Conservation (phyloP, 2,329 filamentous ascomycete species). For the Mollisia scopiformis region DNA sequence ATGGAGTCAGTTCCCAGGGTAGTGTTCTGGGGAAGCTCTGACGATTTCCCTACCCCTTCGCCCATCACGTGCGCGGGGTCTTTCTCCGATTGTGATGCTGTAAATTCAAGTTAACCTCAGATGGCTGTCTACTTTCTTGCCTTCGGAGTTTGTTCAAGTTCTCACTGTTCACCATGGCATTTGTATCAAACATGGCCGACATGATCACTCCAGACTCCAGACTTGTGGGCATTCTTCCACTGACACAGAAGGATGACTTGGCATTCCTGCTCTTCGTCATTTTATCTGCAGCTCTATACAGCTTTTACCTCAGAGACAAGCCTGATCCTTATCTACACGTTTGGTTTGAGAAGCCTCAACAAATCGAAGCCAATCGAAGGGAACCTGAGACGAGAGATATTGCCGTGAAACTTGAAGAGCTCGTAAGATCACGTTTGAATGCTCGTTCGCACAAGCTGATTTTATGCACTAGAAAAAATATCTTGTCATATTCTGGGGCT, state of each 20-base stretch:
- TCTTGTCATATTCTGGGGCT: slow-evolving; percentile 49
- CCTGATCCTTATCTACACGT: slow-evolving; percentile 52
- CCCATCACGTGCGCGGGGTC: no score
- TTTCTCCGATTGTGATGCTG: no score
- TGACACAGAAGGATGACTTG: slow-evolving; percentile 15
- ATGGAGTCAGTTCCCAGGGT: no score
- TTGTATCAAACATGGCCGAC: slow-evolving; percentile 6
- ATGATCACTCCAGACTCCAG: neutral
- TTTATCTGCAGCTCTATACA: slow-evolving; percentile 35
- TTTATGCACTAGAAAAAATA: slow-evolving; percentile 15
- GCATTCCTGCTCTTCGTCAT: slow-evolving; percentile 35
- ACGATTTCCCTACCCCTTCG: no score
- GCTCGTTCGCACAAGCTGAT: neutral
- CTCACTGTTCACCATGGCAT: slow-evolving; percentile 6
- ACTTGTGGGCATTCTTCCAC: slow-evolving; percentile 4
- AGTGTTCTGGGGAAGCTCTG: no score
- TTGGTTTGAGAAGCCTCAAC: slow-evolving; percentile 52
- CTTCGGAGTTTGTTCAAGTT: no score
- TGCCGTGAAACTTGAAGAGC: slow-evolving; percentile 36
- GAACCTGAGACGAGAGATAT: slow-evolving; percentile 51
- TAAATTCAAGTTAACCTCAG: no score
- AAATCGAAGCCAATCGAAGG: neutral
- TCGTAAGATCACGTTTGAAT: slow-evolving; percentile 8
- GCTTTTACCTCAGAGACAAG: slow-evolving; percentile 49
- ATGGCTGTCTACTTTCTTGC: no score